Conservation (phyloP, 805 yeast species). For the Soucietia sequanensis region DNA sequence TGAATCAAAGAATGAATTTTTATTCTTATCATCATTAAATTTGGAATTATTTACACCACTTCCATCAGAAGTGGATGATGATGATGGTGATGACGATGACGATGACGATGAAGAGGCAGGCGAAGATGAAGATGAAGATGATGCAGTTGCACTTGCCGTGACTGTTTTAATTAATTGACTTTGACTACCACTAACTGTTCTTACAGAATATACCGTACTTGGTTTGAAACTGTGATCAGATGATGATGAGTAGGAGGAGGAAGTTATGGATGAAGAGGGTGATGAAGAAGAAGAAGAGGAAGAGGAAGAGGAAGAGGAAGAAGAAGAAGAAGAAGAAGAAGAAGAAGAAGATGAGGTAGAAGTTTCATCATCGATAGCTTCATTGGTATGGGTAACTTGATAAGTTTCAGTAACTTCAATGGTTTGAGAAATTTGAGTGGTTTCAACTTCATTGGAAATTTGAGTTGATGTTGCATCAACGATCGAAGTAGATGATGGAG, state of each 20-base stretch:
- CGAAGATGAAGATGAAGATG: conserved; percentile 3
- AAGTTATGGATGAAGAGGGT: conserved; percentile 8
- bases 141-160: conserved; percentile 8
- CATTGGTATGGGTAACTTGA: conserved; percentile 5
- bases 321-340: conserved; percentile 11
- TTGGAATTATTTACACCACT: no score
- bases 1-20: conserved; percentile 55
- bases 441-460: background rate
- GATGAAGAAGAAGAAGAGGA: conserved; percentile 17
- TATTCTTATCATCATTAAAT: conserved; percentile 3
- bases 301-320: conserved; percentile 16
- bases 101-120: conserved; percentile 2
- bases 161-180: conserved; percentile 12
- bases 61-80: conserved; percentile 1
- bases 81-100: conserved; percentile 6
- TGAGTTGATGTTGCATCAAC: conserved; percentile 3
- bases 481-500: conserved; percentile 5
- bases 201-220: conserved; percentile 12
- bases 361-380: conserved; percentile 3
- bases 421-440: conserved; percentile 9
- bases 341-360: conserved; percentile 8
- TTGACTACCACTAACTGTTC: conserved; percentile 13
- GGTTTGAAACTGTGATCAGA: conserved; percentile 11
- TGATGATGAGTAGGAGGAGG: conserved; percentile 14
- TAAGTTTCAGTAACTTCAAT: conserved; percentile 12